Percentiles rank a stretch among this genome's conserved stretches.
phyloP scores from a whole-genome alignment of 2,329 filamentous ascomycete species.

The Diatrype stigma region DNA sequence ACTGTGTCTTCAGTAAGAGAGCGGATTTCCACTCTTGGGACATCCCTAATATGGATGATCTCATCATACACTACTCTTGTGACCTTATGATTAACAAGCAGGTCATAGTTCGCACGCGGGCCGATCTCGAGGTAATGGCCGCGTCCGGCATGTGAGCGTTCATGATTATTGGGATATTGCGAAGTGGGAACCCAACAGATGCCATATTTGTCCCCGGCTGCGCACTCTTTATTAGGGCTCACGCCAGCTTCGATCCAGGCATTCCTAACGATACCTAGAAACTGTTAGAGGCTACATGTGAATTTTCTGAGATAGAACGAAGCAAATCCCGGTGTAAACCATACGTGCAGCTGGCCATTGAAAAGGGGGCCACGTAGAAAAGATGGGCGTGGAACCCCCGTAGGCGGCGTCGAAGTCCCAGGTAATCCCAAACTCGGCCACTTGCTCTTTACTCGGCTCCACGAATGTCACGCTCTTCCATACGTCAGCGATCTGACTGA shows the following conservation, averaged over 20 bases:
- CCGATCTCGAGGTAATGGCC: conserved; percentile 26
- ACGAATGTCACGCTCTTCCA: conserved; percentile 30
- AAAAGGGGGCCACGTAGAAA: conserved; percentile 28
- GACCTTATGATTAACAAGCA: conserved; percentile 26
- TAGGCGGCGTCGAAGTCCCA: conserved; percentile 29
- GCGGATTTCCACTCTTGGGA: background rate
- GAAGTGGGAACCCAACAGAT: conserved; percentile 28
- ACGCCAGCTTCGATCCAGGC: conserved; percentile 23
- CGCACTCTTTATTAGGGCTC: conserved; percentile 18
- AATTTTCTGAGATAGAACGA: too few relatives aligned
- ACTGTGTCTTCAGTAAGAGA: background rate
- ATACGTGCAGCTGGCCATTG: conserved; percentile 21
- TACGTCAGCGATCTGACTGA: too few relatives aligned
- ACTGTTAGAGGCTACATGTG: too few relatives aligned
- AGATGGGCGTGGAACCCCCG: conserved; percentile 26
- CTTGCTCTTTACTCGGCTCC: conserved; percentile 19
- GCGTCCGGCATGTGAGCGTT: conserved; percentile 25
- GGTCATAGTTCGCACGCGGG: conserved; percentile 21
- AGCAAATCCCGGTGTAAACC: too few relatives aligned
- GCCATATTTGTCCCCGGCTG: conserved; percentile 26
- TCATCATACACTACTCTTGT: conserved; percentile 12
- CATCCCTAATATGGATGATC: background rate
- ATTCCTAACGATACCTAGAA: conserved; percentile 10
- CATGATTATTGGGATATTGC: conserved; percentile 22
- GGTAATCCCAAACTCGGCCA: conserved; percentile 27